phyloP scores from a whole-genome alignment of 441 rosid species.

The Pelargonium fulgidum region DNA sequence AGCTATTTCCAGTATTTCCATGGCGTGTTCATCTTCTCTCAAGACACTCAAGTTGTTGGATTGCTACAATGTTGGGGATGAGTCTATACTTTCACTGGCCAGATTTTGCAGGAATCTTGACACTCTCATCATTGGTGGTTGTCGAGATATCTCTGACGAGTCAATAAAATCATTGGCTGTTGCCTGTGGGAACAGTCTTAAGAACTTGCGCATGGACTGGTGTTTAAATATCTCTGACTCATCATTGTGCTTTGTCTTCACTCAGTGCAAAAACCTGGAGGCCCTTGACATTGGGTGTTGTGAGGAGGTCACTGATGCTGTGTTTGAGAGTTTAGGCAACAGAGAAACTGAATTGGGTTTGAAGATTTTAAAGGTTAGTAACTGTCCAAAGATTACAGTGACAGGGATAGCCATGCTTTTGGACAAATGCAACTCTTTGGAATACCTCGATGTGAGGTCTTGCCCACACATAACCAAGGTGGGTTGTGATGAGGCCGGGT shows the following conservation, averaged over 20 bases:
- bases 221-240: slow-evolving; percentile 69
- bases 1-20: slow-evolving; percentile 56
- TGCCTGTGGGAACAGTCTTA: slow-evolving; percentile 59
- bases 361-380: slow-evolving; percentile 68
- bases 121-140: slow-evolving; percentile 74
- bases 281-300: slow-evolving; percentile 89
- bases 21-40: slow-evolving; percentile 57
- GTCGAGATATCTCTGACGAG: slow-evolving; percentile 58
- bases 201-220: slow-evolving; percentile 89
- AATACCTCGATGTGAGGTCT: slow-evolving; percentile 82
- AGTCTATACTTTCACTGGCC: slow-evolving; percentile 55
- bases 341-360: slow-evolving; percentile 33
- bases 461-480: slow-evolving; percentile 67
- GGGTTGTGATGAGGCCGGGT: slow-evolving; percentile 69
- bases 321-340: slow-evolving; percentile 41
- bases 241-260: slow-evolving; percentile 53
- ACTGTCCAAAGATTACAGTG: slow-evolving; percentile 65
- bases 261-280: slow-evolving; percentile 65
- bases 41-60: slow-evolving; percentile 71
- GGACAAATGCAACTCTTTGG: slow-evolving; percentile 53
- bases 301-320: slow-evolving; percentile 67
- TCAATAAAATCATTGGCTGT: slow-evolving; percentile 52
- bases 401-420: slow-evolving; percentile 59
- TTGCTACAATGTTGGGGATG: slow-evolving; percentile 69
- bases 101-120: slow-evolving; percentile 60